Evolutionary conservation across 805 yeast species (phyloP).

Genomic region (Maudiozyma turicensis): DNA sequence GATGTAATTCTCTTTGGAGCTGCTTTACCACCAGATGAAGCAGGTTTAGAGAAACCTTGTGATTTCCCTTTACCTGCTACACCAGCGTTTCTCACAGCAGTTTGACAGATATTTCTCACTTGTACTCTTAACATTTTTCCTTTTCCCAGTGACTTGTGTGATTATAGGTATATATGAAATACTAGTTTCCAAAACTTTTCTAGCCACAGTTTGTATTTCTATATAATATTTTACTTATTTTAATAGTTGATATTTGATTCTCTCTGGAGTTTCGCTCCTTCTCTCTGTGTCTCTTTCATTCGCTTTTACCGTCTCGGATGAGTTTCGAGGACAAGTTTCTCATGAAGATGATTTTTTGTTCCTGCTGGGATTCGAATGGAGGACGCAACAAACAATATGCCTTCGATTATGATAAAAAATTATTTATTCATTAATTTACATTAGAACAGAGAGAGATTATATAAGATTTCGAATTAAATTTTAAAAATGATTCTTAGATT

Average conservation of each 20-base stretch:
- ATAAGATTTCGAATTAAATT: not conserved
- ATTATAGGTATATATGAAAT: not conserved
- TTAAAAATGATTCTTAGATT: not conserved
- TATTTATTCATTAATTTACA: too few species aligned
- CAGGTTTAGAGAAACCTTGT: slow-evolving; percentile 23
- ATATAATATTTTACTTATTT: too few species aligned
- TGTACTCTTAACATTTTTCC: slow-evolving; percentile 15
- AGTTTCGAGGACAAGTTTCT: too few species aligned
- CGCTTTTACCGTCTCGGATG: too few species aligned
- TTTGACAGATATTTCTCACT: slow-evolving; percentile 10
- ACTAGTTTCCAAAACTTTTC: not conserved
- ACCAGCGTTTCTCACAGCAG: slow-evolving; percentile 10
- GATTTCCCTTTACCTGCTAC: slow-evolving; percentile 14
- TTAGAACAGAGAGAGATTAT: not conserved
- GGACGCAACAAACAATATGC: too few species aligned
- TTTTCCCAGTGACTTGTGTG: not conserved
- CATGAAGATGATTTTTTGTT: too few species aligned
- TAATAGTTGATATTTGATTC: too few species aligned
- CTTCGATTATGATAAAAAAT: too few species aligned
- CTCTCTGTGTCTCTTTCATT: too few species aligned
- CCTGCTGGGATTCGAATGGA: too few species aligned
- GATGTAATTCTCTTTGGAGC: slow-evolving; percentile 20
- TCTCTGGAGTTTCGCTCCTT: too few species aligned
- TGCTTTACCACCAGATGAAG: slow-evolving; percentile 10
- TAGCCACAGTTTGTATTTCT: too few species aligned